Conservation (phyloP, 768 basidiomycete species). For the Phylloporus arenicola region DNA sequence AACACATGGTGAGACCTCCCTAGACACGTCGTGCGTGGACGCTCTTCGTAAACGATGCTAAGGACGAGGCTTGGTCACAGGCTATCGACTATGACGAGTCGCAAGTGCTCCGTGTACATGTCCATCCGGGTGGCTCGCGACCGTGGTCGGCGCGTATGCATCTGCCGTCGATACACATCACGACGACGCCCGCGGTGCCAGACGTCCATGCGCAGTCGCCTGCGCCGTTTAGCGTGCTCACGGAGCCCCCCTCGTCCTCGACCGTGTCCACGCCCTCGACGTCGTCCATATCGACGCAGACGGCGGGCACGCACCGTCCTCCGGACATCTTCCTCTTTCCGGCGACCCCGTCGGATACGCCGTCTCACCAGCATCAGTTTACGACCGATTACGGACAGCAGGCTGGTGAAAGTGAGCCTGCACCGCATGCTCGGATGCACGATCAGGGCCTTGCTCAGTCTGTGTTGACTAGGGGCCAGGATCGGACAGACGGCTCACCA, state of each 20-base stretch:
- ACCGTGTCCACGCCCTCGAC: conserved; percentile 15
- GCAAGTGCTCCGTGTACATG: conserved; percentile 9
- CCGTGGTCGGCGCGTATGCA: conserved; percentile 14
- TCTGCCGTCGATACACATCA: conserved; percentile 23
- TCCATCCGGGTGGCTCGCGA: conserved; percentile 10
- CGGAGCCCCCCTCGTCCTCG: conserved; percentile 20
- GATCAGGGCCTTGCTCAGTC: conserved; percentile 2
- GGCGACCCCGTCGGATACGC: conserved; percentile 21
- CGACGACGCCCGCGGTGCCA: conserved; percentile 8
- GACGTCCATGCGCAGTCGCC: conserved; percentile 13
- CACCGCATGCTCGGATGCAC: conserved; percentile 3
- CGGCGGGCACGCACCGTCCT: conserved; percentile 7
- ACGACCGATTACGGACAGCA: conserved; percentile 1
- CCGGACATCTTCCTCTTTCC: conserved; percentile 29
- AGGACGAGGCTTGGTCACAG: conserved; percentile 8
- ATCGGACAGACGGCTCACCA: conserved; percentile 14
- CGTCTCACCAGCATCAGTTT: conserved; percentile 13
- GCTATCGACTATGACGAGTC: conserved; percentile 23
- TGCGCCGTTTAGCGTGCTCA: conserved; percentile 25
- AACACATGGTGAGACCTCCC: conserved; percentile 39
- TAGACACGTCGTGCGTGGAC: background rate
- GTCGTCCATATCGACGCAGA: conserved; percentile 7
- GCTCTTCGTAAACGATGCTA: conserved; percentile 3
- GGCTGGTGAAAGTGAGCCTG: background rate
- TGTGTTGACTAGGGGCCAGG: conserved; percentile 5